phyloP scores from a whole-genome alignment of 1,139 yeast species.

The Yamadazyma kanchanaburiensis region DNA sequence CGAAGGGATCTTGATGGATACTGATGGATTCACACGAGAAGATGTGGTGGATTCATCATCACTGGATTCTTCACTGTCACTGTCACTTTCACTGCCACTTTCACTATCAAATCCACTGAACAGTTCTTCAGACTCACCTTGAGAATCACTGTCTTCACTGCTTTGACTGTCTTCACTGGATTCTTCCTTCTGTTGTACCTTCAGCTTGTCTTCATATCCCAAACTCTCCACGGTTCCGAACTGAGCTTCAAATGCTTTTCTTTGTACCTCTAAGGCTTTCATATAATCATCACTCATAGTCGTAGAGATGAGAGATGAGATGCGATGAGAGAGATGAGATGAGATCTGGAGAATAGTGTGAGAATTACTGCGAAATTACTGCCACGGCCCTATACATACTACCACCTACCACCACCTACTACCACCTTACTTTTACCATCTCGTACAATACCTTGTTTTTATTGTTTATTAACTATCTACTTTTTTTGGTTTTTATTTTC shows the following conservation, averaged over 20 bases:
- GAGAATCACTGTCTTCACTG: neutral
- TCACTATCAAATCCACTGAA: neutral
- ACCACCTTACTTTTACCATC: too few relatives aligned
- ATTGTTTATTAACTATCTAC: too few relatives aligned
- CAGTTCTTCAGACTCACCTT: slow-evolving; percentile 5
- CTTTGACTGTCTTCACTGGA: neutral
- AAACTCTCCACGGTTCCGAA: slow-evolving; percentile 59
- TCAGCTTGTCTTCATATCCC: slow-evolving; percentile 59
- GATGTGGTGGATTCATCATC: slow-evolving; percentile 8
- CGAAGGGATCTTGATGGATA: slow-evolving; percentile 8
- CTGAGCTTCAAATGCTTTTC: slow-evolving; percentile 65
- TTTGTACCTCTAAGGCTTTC: slow-evolving; percentile 50
- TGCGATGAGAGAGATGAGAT: too few relatives aligned
- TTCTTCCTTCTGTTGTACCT: slow-evolving; percentile 9
- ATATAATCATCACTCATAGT: slow-evolving; percentile 35
- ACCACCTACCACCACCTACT: too few relatives aligned
- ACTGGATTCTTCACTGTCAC: slow-evolving; percentile 6
- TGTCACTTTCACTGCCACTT: slow-evolving; percentile 6
- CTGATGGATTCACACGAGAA: slow-evolving; percentile 21
- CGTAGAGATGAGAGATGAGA: too few relatives aligned
- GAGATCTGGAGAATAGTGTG: too few relatives aligned
- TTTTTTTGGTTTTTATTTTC: too few relatives aligned
- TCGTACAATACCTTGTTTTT: too few relatives aligned
- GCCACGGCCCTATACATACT: too few relatives aligned
- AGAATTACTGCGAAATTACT: too few relatives aligned